Evolutionary conservation across 1,284 basidiomycete genomes (phyloP).

Genomic region (Singerocomus inundabilis): DNA sequence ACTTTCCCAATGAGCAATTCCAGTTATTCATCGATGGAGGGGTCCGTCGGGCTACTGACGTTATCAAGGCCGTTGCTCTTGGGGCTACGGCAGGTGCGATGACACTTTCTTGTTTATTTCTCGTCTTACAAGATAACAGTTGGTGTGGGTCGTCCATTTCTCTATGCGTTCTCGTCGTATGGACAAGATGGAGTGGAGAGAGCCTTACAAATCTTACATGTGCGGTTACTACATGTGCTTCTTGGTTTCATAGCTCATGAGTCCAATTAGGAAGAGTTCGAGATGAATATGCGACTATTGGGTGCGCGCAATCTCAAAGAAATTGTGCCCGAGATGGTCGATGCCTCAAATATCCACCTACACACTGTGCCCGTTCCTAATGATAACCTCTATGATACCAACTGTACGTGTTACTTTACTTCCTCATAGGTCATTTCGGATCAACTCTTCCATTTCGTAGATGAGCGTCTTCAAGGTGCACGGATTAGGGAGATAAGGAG

Average conservation of each 20-base stretch:
- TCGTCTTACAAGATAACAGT: constrained; percentile 38
- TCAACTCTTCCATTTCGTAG: constrained; percentile 38
- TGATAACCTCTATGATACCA: constrained; percentile 72
- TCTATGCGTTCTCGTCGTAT: constrained; percentile 89
- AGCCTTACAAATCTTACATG: constrained; percentile 76
- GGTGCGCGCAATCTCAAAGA: constrained; percentile 80
- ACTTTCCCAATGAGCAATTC: constrained; percentile 67
- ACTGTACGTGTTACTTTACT: constrained; percentile 56
- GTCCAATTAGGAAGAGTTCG: constrained; percentile 77
- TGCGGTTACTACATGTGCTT: constrained; percentile 34
- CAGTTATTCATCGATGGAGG: constrained; percentile 93
- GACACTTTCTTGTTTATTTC: neutral
- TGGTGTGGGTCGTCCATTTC: constrained; percentile 79
- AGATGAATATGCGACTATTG: constrained; percentile 89
- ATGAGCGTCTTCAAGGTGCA: constrained; percentile 49
- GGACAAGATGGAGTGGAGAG: constrained; percentile 80
- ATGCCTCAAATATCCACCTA: constrained; percentile 65
- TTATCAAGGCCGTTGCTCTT: constrained; percentile 89
- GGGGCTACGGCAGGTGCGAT: constrained; percentile 80
- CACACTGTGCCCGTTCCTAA: constrained; percentile 65
- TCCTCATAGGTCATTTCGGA: neutral
- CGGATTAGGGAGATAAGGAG: constrained; percentile 48
- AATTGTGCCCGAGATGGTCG: constrained; percentile 85
- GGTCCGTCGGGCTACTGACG: constrained; percentile 87
- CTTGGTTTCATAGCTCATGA: constrained; percentile 7